phyloP scores from a whole-genome alignment of 257 asterid genomes.

The Agastache rugosa region DNA sequence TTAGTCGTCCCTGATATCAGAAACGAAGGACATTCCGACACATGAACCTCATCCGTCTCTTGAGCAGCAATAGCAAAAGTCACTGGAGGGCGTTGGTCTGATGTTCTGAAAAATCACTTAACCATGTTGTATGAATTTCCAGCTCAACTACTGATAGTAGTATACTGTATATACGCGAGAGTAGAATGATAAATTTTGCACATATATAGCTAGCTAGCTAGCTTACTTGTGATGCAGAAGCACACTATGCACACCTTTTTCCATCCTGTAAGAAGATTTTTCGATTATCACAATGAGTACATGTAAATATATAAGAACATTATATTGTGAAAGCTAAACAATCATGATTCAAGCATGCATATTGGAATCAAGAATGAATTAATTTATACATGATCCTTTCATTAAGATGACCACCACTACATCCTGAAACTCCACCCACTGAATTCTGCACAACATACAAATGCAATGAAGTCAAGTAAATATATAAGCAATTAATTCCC shows the following conservation, averaged over 20 bases:
- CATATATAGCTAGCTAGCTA: background rate
- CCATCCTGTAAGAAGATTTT: constrained; percentile 31
- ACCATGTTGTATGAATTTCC: background rate
- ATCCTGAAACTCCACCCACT: constrained; percentile 51
- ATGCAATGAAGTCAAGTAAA: background rate
- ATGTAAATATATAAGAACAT: background rate
- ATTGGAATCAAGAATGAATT: background rate
- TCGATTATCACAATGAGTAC: background rate
- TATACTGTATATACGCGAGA: background rate
- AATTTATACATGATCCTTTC: constrained; percentile 29
- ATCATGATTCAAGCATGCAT: no score
- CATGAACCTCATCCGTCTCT: constrained; percentile 65
- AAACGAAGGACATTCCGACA: constrained; percentile 82
- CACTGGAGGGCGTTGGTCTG: constrained; percentile 63
- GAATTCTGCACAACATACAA: constrained; percentile 46
- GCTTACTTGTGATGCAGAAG: constrained; percentile 84
- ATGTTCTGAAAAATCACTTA: constrained; percentile 48
- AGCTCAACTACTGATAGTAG: background rate
- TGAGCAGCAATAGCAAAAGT: constrained; percentile 78
- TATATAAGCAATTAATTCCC: no score
- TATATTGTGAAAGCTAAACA: background rate
- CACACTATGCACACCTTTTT: constrained; percentile 52
- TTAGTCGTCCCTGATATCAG: constrained; percentile 60
- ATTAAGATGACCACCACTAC: constrained; percentile 45
- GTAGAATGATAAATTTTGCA: background rate